A percentile compares a stretch with the other conserved stretches of the same genome.
Evolutionary conservation across 345 rosid genomes (phyloP).

Genomic region (Passiflora organensis): DNA sequence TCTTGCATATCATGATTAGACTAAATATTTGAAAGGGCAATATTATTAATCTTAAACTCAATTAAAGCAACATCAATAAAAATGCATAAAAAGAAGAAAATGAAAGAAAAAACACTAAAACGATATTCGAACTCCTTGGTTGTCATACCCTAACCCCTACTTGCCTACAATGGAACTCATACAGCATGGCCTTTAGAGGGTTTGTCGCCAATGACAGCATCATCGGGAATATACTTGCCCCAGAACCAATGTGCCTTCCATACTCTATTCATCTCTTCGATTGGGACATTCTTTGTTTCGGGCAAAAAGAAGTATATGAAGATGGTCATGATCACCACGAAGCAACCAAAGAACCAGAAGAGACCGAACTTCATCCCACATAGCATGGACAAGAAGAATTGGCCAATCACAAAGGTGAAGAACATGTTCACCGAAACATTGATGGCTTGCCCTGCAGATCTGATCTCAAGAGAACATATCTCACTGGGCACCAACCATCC

Average conservation of each 20-base stretch:
- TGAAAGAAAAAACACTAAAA: no score
- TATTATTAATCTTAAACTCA: no score
- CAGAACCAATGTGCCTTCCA: constrained; percentile 55
- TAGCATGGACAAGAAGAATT: constrained; percentile 48
- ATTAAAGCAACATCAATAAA: no score
- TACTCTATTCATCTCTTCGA: constrained; percentile 42
- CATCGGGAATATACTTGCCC: constrained; percentile 36
- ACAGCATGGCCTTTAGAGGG: no score
- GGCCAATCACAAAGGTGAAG: constrained; percentile 50
- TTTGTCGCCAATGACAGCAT: constrained; percentile 9
- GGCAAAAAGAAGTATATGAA: constrained; percentile 41
- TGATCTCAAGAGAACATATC: no score
- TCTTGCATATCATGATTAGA: no score
- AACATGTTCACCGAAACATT: constrained; percentile 50
- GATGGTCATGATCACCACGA: constrained; percentile 32
- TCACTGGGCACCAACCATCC: constrained; percentile 61
- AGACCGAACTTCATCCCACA: constrained; percentile 49
- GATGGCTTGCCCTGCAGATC: constrained; percentile 48
- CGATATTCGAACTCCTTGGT: no score
- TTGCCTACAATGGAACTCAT: no score
- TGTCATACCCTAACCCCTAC: no score
- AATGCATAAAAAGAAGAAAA: no score
- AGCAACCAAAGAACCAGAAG: constrained; percentile 47
- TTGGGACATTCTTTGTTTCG: constrained; percentile 42
- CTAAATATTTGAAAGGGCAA: no score